These are phyloP conservation scores for Phlyctochytrium arcticum DNA, from an alignment of 192 early-diverging fungal genomes.

Conservation along the genomic window DNA sequence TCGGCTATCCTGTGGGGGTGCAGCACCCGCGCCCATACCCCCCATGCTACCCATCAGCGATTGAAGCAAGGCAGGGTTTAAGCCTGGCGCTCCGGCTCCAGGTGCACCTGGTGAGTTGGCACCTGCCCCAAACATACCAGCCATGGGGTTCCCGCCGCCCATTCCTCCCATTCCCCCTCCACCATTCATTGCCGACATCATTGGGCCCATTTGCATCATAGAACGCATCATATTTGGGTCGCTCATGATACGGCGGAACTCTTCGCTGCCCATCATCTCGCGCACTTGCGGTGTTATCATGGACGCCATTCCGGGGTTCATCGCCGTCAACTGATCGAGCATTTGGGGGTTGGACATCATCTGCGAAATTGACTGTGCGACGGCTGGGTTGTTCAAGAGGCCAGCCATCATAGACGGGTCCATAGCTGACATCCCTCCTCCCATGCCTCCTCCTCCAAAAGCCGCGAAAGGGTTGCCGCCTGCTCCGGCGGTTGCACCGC, in stretches of 20 bases:
- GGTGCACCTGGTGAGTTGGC: neutral
- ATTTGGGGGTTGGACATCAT: constrained; percentile 82
- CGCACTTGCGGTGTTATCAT: constrained; percentile 84
- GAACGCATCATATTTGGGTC: constrained; percentile 79
- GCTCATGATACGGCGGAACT: constrained; percentile 63
- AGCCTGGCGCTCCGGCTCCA: neutral
- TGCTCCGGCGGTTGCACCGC: constrained; percentile 1
- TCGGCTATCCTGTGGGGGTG: constrained; percentile 1
- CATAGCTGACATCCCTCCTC: constrained; percentile 50
- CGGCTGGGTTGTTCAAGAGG: constrained; percentile 81
- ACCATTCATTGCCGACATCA: constrained; percentile 42
- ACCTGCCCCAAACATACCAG: neutral
- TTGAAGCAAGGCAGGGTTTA: constrained; percentile 25
- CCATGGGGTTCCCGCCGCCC: neutral
- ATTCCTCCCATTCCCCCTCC: constrained; percentile 32
- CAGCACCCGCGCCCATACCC: neutral
- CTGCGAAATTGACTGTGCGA: constrained; percentile 75
- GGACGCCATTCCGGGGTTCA: constrained; percentile 73
- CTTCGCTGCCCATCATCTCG: constrained; percentile 66
- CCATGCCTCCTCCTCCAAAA: constrained; percentile 36
- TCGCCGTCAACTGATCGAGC: constrained; percentile 75
- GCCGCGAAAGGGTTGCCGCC: constrained; percentile 24
- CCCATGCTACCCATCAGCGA: constrained; percentile 21
- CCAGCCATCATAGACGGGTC: constrained; percentile 41
- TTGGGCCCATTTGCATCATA: constrained; percentile 61